Percentiles rank a stretch among this genome's conserved stretches.
Evolutionary conservation across 2,329 filamentous ascomycete genomes (phyloP).

Genomic region (Aspergillus transmontanensis): DNA sequence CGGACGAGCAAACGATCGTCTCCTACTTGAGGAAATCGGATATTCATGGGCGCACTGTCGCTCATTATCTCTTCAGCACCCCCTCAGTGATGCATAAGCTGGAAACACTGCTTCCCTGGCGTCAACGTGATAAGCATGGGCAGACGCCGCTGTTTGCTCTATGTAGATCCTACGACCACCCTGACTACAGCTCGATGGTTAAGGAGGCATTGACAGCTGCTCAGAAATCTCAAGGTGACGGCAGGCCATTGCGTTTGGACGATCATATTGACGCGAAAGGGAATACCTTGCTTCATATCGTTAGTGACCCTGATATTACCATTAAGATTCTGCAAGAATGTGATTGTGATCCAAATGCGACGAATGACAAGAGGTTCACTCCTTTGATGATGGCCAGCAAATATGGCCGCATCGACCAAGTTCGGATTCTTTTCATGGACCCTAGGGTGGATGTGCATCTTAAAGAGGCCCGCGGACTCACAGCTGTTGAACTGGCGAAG

Average conservation of each 20-base stretch:
- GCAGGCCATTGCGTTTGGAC: conserved; percentile 80
- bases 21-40: conserved; percentile 78
- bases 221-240: conserved; percentile 73
- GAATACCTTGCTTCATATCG: conserved; percentile 93
- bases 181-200: conserved; percentile 85
- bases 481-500: conserved; percentile 93
- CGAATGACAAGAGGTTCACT: conserved; percentile 93
- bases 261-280: conserved; percentile 91
- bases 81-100: conserved; percentile 77
- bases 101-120: conserved; percentile 81
- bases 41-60: conserved; percentile 80
- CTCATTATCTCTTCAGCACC: conserved; percentile 94
- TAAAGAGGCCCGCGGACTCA: conserved; percentile 83
- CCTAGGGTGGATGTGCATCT: conserved; percentile 82
- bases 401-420: conserved; percentile 92
- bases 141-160: conserved; percentile 97
- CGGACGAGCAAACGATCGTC: conserved; percentile 58
- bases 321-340: conserved; percentile 75
- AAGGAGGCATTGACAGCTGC: conserved; percentile 76
- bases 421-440: conserved; percentile 83
- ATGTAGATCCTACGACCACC: conserved; percentile 92
- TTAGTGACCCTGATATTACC: conserved; percentile 81
- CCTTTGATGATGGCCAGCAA: conserved; percentile 98
- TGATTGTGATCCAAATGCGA: conserved; percentile 94
- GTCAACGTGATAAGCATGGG: conserved; percentile 89